Base-by-base conservation (phyloP, 2,329 filamentous ascomycete genomes). In the Ascochyta clinopodiicola region DNA sequence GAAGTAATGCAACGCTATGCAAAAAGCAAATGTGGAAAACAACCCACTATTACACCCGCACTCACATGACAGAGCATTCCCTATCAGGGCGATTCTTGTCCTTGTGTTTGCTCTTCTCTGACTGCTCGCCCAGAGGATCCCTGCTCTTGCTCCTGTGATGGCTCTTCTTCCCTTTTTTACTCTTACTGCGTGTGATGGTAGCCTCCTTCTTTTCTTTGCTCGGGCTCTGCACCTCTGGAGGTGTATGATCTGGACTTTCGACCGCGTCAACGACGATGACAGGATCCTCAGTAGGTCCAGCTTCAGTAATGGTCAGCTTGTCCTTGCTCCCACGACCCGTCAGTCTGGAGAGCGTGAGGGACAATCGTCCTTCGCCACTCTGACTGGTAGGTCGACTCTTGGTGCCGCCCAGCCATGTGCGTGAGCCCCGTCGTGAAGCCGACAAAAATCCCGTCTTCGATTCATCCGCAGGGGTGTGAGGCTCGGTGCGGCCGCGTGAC, bases 51-150 rank as follows among this genome's bases (percentile, higher is more conserved):
- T 42, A 36, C 31, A 46, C n/a, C 25, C 25, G 22, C 34, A 22
- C 4, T 71, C 64, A 81, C 79, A 80, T 80, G 8, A 80, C 64
- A 45, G 68, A 54, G 59, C 79, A 81, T 55, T 81, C 78, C 32
- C 78, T 62, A 46, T 80, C 78, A 24, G 78, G 77, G 29, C 72
- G 63, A 47, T 59, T 65, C 58, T 69, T 70, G 17, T 60, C 61
- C 45, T 70, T 74, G 13, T 60, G 43, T 47, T 64, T 63, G 32
- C 61, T 58, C 53, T 73, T 75, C n/a, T 63, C 66, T 24, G 67
- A 45, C 49, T 19, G 37, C 9, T 73, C 69, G 66, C 70, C 51
- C 21, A 44, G 22, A 34, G 77, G 64, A 15, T 79, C 77, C 49
- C 75, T 73, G 31, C 72, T 75, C 75, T 80, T 66, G 71, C 70